Base-by-base conservation (phyloP, 2,329 filamentous ascomycete species). In the Alternaria gaisen region DNA sequence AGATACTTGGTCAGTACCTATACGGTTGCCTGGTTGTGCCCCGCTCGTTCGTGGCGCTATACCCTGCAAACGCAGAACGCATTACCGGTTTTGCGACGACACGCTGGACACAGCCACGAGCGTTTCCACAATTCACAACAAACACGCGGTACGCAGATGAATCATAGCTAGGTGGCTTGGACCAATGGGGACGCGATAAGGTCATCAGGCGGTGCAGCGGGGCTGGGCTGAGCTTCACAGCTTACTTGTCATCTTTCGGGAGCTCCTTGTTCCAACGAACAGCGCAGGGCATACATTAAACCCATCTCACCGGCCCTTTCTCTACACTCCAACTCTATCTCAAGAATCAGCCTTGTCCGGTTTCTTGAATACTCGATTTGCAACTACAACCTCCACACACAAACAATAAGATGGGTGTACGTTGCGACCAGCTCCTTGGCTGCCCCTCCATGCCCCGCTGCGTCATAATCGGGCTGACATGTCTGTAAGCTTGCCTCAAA, bases 401-500 rank as follows among this genome's bases (percentile, higher is more conserved):
- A 46, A 58, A 18, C 46, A n/a, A 16, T 10, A 64, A 34, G 11
- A 69, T 69, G 67, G 67, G 67, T 66, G 67, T 69, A 69, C 46
- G 67, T 69, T 58, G 50, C 41, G 24, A 24, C 53, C 30, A 41
- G 57, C 47, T 43, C 47, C 51, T 47, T 57, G 41, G 60, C 62
- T 62, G 28, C 68, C 66, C 68, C 68, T 69, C 68, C 56, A 65
- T 67, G 56, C 65, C 66, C 68, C 66, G 61, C 60, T 51, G 53
- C 64, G 63, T 65, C 60, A 67, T 68, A 32, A 36, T 58, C 59
- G 60, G 65, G 71, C 75, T 77, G 71, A 77, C 73, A 65, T 56
- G 7, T 24, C 24, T 20, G 3, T 43, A 61, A 82, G 81, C 77
- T 83, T 61, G 82, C 82, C 65, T 78, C 73, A 44, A 84, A 84